Base-by-base conservation (phyloP, 305 asterid genomes). In the Solanum aculeatissimum region DNA sequence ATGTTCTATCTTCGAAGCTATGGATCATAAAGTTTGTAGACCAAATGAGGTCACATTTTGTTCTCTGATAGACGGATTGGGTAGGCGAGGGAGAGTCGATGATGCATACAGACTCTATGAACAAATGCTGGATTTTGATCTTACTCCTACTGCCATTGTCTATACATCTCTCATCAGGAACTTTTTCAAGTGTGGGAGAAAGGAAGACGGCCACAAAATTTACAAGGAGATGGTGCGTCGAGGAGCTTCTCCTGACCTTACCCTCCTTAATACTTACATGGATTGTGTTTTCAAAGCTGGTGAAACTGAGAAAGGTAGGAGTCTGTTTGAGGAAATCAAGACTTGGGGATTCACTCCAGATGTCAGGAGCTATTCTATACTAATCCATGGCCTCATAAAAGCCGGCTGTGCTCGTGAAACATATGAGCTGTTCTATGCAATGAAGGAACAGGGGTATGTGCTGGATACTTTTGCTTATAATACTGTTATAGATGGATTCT, bases 401-500 rank as follows among this genome's bases (percentile, higher is more conserved):
- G 95, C 98, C 6, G 99, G 99, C 32, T 93, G 92, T 86, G 95
- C 98, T 19, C 92, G 92, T 63, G 98, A 96, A 87, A 96, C 99
- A 7, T 91, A 93, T 58, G 95, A 94, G 85, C 86, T 96, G 81
- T 95, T 95, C 88, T 91, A 96, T 62, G 92, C 92, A 19, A 96
- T 95, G 99, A 96, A 96, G 89, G 95, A 95, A 88, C 94, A 92
- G 66, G 98, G 99, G 23, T 93, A 94, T 79, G 93, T 91, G 84
- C 90, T 94, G n/a, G 99, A 96, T 86, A 95, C 97, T 15, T 92
- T 93, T 69, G 98, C 97, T 79, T 96, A 96, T 84, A 96, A 96
- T 87, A 92, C 95, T 40, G 98, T 93, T 40, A 95, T 96, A 77
- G 95, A 96, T 85, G 99, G 99, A 82, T 95, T 96, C 83, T 96